Evolutionary conservation across 1,284 basidiomycete genomes (phyloP).

Genomic region (Amylostereum areolatum): DNA sequence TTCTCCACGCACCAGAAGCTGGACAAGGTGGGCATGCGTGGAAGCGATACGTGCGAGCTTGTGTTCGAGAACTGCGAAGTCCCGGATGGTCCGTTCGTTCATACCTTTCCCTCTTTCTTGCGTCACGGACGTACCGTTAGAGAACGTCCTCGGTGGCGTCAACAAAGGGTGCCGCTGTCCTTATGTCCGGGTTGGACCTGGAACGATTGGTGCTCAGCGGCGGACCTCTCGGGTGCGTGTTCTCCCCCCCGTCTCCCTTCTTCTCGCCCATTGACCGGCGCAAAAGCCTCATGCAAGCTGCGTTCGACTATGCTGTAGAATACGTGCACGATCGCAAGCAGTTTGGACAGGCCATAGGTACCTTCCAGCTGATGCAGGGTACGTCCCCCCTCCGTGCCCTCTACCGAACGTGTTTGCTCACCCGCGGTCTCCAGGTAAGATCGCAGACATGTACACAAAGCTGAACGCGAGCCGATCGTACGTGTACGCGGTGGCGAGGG

Average conservation of each 20-base stretch:
- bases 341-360: conserved; percentile 83
- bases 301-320: conserved; percentile 83
- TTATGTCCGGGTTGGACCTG: conserved; percentile 93
- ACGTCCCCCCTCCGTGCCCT: conserved; percentile 11
- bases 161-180: conserved; percentile 79
- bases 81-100: conserved; percentile 2
- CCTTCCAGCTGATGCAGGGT: conserved; percentile 96
- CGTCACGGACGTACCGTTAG: conserved; percentile 27
- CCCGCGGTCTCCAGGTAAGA: conserved; percentile 53
- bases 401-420: not conserved
- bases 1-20: conserved; percentile 89
- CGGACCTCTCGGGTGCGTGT: conserved; percentile 61
- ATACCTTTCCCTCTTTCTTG: not conserved
- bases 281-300: conserved; percentile 87
- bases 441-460: conserved; percentile 95
- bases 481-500: conserved; percentile 88
- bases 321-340: conserved; percentile 92
- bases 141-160: conserved; percentile 80
- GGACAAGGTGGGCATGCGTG: conserved; percentile 96
- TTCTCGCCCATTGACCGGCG: not conserved
- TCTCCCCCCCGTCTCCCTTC: too few relatives aligned
- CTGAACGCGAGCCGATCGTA: conserved; percentile 85
- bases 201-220: conserved; percentile 90
- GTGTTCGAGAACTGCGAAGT: conserved; percentile 80
- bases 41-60: conserved; percentile 91